phyloP scores from a whole-genome alignment of 2,329 filamentous ascomycete genomes.

The Cladosporium cucumerinum region DNA sequence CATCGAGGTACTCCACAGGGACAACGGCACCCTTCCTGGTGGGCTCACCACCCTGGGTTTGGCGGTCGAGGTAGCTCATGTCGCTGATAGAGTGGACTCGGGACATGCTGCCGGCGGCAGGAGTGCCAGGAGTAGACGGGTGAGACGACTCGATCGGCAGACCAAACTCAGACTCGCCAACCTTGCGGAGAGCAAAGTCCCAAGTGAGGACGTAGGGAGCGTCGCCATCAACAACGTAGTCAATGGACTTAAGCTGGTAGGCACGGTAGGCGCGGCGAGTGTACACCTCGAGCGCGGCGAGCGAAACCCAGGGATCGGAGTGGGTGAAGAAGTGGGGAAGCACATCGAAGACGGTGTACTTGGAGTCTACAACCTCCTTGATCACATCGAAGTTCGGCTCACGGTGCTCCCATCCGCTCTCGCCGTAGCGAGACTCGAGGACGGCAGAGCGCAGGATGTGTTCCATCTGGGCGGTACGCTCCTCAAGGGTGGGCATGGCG shows the following conservation, averaged over 20 bases:
- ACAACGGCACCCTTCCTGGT: conserved; percentile 90
- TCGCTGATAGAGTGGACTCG: conserved; percentile 94
- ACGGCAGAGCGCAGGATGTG: conserved; percentile 95
- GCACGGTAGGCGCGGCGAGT: conserved; percentile 95
- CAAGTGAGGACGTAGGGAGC: conserved; percentile 79
- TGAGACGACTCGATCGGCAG: conserved; percentile 74
- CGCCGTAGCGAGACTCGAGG: conserved; percentile 93
- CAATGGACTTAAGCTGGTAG: conserved; percentile 82
- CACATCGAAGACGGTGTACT: conserved; percentile 97
- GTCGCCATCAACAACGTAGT: conserved; percentile 78
- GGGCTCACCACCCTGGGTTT: conserved; percentile 65
- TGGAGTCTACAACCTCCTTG: conserved; percentile 97
- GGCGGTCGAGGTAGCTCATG: conserved; percentile 80
- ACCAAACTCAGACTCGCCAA: conserved; percentile 86
- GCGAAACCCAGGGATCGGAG: conserved; percentile 86
- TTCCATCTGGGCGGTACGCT: conserved; percentile 95
- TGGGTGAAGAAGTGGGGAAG: conserved; percentile 93
- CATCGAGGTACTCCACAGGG: conserved; percentile 88
- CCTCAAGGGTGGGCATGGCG: conserved; percentile 90
- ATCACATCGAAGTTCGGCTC: conserved; percentile 86
- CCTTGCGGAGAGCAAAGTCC: conserved; percentile 94
- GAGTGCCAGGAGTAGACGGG: conserved; percentile 68
- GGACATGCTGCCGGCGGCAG: conserved; percentile 62
- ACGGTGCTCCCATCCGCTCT: conserved; percentile 94
- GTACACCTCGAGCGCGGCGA: conserved; percentile 94